Evolutionary conservation across 257 asterid species (phyloP), one percentile per base, ranked within the genome.

Genomic region (Henckelia pumila): DNA sequence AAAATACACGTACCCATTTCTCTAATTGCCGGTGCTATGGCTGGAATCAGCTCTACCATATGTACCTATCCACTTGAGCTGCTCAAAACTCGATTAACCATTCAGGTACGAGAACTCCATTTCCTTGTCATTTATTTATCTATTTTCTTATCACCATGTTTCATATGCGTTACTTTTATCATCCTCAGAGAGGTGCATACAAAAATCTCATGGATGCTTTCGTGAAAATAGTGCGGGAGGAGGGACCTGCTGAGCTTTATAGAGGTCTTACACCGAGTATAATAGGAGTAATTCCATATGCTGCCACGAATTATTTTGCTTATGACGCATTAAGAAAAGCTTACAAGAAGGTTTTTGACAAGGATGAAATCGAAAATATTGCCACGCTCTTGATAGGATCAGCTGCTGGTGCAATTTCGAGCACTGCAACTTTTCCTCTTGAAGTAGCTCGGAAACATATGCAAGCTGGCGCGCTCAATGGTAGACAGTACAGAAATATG

Each of bases 391-490:
- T 91, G 70, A 88, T 91, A 30, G 99, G 99, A 4, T 89, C 99
- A 0, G 84, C 85, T 4, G 95, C 97, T 2, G 99, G 97, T 61
- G 96, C 97, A 21, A 84, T 93, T 67, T 94, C 99, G 2, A 94
- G 99, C 88, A 86, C 76, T 13, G 96, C 99, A 2, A 94, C 97
- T 0, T 94, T 94, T 59, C 97, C 99, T 2, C 82, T 94, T 2
- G 99, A 94, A 80, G 99, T 94, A 67, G 97, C 96, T 30, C 94
- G 99, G 13, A 90, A 88, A 78, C 97, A 84, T 61, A 94, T 90
- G 97, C 97, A 94, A 75, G 95, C 84, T 3, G 96, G 97, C 22
- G 96, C 97, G 2, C 80, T 94, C 25, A 84, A 92, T 11, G 99
- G 99, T n/a, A 86, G 96, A 71, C 82, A 78, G 56, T 91, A 94